Conservation (phyloP, 2,329 filamentous ascomycete genomes). For the Fusarium redolens region DNA sequence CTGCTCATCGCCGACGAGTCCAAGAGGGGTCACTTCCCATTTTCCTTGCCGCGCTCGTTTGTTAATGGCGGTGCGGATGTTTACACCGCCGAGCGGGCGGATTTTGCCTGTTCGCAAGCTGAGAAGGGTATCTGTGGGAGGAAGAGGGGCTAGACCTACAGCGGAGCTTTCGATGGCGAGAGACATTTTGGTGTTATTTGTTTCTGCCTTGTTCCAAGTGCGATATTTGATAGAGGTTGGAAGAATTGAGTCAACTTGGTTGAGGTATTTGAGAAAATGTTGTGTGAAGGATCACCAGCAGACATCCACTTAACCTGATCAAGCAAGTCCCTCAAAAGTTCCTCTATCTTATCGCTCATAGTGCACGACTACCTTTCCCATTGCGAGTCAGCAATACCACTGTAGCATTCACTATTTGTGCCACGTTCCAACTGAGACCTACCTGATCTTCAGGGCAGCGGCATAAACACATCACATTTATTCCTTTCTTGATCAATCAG, state of each 20-base stretch:
- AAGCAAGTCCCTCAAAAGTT: slow-evolving; percentile 6
- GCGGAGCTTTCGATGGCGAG: neutral
- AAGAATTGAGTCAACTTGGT: neutral
- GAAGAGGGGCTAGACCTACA: slow-evolving; percentile 24
- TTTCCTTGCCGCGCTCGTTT: slow-evolving; percentile 27
- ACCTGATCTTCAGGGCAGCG: neutral
- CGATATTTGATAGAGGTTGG: neutral
- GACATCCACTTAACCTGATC: slow-evolving; percentile 17
- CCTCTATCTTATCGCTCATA: slow-evolving; percentile 3
- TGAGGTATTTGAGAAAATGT: neutral
- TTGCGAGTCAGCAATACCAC: neutral
- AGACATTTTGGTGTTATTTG: neutral
- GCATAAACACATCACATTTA: neutral
- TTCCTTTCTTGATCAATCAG: no score
- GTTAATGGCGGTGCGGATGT: slow-evolving; percentile 35
- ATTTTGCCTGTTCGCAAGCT: slow-evolving; percentile 33
- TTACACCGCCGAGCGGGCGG: slow-evolving; percentile 23
- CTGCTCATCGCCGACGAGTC: slow-evolving; percentile 33
- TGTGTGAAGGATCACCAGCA: neutral
- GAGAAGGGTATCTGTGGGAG: slow-evolving; percentile 26
- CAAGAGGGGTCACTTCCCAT: slow-evolving; percentile 14
- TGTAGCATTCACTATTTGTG: neutral
- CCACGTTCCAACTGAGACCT: neutral
- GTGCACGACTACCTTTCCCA: neutral
- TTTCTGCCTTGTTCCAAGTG: neutral